Base-by-base conservation (phyloP, 768 basidiomycete species). In the Russula lepida region DNA sequence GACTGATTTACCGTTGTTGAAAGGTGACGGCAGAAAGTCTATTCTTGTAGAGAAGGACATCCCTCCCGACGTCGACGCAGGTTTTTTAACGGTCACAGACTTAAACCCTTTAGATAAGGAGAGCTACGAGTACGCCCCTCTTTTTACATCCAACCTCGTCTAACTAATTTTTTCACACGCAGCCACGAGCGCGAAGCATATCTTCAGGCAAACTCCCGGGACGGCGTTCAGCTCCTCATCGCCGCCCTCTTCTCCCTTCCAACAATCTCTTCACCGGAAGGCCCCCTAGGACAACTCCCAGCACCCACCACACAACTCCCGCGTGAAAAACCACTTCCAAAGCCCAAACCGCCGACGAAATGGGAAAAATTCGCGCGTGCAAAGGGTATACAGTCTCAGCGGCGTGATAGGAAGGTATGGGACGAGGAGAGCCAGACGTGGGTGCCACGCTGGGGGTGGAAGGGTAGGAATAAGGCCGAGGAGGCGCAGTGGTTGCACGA, bases 331-430 rank as follows among this genome's bases (percentile, higher is more conserved):
- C 92, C 90, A 0, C 78, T 98, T 2, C 97, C 95, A 0, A 95
- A 93, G 69, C 88, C 89, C 2, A 97, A 95, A 74, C 86, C 88
- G 9, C 84, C 80, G 35, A 98, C 95, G 7, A 98, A 97, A 73
- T 99, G 97, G 97, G 92, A 98, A 76, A 79, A 83, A 58, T 99
- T 98, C 69, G 95, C 95, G 5, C 84, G 85, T 50, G 86, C 90
- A 39, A 98, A 97, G 76, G 97, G 97, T 39, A 98, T 98, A 69
- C 83, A 84, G 69, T 84, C 97, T 68, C 83, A 76, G 69, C 80
- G 76, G 51, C 82, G 82, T 48, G 92, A 95, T 13, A 88, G 82
- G 76, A 85, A 85, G 67, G 81, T 85, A 5, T 98, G 91, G 90
- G 94, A 98, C 72, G 95, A 98, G 68, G 94, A 95, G 72, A 84